A percentile compares a stretch with the other conserved stretches of the same genome.
phyloP scores from a whole-genome alignment of 176 grass and related monocot species.

The Ampelocalamus luodianensis region DNA sequence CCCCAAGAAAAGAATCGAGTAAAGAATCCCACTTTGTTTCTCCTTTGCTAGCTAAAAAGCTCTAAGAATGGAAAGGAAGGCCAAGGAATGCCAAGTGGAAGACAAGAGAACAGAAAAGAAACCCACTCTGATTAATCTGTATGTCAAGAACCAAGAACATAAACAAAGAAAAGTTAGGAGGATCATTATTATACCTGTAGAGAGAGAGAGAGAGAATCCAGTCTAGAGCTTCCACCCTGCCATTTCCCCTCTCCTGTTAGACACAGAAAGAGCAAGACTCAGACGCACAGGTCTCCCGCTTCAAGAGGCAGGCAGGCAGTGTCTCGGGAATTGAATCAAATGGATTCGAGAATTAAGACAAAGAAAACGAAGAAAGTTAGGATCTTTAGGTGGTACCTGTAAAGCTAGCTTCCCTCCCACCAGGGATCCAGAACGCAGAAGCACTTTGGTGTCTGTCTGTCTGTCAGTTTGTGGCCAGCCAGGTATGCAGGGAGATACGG shows the following conservation, averaged over 20 bases:
- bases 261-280: background rate
- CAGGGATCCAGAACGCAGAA: background rate
- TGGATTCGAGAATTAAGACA: background rate
- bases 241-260: background rate
- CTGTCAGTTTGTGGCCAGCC: background rate
- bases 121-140: background rate
- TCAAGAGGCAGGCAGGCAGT: background rate
- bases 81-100: background rate
- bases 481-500: background rate
- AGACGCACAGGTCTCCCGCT: background rate
- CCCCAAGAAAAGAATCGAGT: conserved; percentile 39
- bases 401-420: background rate
- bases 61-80: background rate
- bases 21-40: background rate
- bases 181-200: background rate
- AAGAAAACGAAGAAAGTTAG: background rate
- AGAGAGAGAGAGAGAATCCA: background rate
- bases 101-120: conserved; percentile 27
- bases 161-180: background rate
- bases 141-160: background rate
- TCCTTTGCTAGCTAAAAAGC: background rate
- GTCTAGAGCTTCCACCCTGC: background rate
- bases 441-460: background rate
- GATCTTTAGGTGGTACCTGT: background rate
- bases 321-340: background rate